Conservation (phyloP, 2,329 filamentous ascomycete genomes). For the Beauveria sp. region DNA sequence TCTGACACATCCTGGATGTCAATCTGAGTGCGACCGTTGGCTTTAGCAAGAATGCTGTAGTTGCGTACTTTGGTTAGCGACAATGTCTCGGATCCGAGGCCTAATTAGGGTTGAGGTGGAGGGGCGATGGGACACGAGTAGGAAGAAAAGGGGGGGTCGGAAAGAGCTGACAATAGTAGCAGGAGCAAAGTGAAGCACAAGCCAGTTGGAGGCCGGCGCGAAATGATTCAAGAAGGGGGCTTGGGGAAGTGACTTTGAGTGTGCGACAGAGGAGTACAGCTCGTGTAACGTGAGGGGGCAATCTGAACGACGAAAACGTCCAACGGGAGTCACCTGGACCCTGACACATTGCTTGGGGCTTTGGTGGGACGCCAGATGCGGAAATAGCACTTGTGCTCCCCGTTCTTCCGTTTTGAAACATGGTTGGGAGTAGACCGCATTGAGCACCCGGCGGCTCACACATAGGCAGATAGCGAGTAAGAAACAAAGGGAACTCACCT, state of each 20-base stretch:
- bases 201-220: conserved; percentile 6
- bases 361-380: not conserved
- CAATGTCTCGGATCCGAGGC: conserved; percentile 21
- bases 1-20: conserved; percentile 71
- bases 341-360: not conserved
- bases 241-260: not conserved
- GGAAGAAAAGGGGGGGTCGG: not conserved
- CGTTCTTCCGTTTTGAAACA: not conserved
- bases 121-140: conserved; percentile 6
- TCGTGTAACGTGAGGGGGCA: not conserved
- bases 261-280: no score
- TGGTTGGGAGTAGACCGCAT: not conserved
- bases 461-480: not conserved
- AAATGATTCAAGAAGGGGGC: not conserved
- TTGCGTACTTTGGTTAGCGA: conserved; percentile 24
- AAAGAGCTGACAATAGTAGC: not conserved
- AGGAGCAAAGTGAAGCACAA: conserved; percentile 2
- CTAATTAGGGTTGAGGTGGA: conserved; percentile 7
- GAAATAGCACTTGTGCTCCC: not conserved
- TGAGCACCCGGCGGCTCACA: not conserved
- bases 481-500: conserved; percentile 40
- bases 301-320: not conserved
- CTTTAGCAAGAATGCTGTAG: conserved; percentile 73
- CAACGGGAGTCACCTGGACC: not conserved
- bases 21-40: conserved; percentile 70